A percentile compares a stretch with the other conserved stretches of the same genome.
Evolutionary conservation across 2,329 filamentous ascomycete genomes (phyloP).

Genomic region (Paecilomyces fulvus): DNA sequence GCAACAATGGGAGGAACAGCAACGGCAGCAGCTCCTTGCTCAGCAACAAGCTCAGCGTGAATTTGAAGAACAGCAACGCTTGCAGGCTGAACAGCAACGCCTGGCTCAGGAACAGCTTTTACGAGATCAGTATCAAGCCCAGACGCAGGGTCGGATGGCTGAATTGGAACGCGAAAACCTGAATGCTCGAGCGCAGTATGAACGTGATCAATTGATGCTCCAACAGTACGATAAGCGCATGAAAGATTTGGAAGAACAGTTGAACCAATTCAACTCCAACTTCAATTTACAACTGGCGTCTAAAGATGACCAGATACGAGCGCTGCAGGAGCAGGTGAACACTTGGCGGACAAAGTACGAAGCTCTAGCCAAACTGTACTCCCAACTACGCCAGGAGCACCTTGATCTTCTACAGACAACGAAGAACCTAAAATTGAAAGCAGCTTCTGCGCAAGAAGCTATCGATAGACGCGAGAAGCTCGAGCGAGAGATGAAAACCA

Average conservation of each 20-base stretch:
- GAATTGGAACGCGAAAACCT: conserved; percentile 94
- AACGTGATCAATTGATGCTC: conserved; percentile 93
- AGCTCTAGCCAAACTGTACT: conserved; percentile 91
- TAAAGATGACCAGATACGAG: conserved; percentile 88
- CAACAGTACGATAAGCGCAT: conserved; percentile 94
- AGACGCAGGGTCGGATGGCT: conserved; percentile 90
- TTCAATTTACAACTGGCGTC: conserved; percentile 77
- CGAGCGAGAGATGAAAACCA: conserved; percentile 96
- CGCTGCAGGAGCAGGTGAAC: conserved; percentile 93
- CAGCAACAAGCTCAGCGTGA: conserved; percentile 80
- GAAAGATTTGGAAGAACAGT: conserved; percentile 82
- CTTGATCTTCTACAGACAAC: conserved; percentile 92
- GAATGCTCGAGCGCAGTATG: conserved; percentile 88
- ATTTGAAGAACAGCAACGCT: conserved; percentile 92
- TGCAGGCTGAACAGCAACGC: conserved; percentile 79
- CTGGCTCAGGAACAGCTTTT: conserved; percentile 84
- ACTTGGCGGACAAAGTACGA: conserved; percentile 98
- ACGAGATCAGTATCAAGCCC: conserved; percentile 80
- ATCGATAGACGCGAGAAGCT: conserved; percentile 92
- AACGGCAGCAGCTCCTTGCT: conserved; percentile 72
- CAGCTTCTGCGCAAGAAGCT: conserved; percentile 91
- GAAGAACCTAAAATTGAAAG: conserved; percentile 92
- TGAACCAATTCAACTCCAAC: conserved; percentile 72
- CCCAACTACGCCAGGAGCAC: conserved; percentile 89
- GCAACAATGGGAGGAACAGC: conserved; percentile 74